phyloP scores from a whole-genome alignment of 371 early-diverging fungal genomes.

The Rhizopus arrhizus region DNA sequence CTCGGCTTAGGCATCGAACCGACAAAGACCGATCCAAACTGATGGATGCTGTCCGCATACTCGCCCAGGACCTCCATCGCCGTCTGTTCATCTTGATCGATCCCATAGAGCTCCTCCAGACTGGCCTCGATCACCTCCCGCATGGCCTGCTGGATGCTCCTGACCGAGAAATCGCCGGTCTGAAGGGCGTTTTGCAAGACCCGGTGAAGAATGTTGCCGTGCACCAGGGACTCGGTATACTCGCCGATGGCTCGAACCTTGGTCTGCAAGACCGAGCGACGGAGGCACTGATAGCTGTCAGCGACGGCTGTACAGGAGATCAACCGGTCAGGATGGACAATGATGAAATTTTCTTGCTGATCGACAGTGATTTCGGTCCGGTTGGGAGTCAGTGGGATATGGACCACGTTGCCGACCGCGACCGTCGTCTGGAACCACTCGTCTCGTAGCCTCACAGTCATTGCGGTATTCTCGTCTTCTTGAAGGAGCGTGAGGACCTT shows the following conservation, averaged over 20 bases:
- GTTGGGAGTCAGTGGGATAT: constrained; percentile 40
- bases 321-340: constrained; percentile 82
- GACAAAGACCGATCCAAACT: constrained; percentile 18
- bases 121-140: constrained; percentile 45
- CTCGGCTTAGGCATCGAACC: constrained; percentile 17
- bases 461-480: constrained; percentile 18
- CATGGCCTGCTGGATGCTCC: constrained; percentile 48
- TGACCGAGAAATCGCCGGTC: constrained; percentile 57
- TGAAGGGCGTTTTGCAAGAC: constrained; percentile 70
- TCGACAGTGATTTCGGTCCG: constrained; percentile 47
- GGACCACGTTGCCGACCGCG: constrained; percentile 53
- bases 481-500: constrained; percentile 13
- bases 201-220: constrained; percentile 83
- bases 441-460: constrained; percentile 37
- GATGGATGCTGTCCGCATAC: constrained; percentile 36
- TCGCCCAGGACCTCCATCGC: constrained; percentile 48
- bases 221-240: constrained; percentile 62
- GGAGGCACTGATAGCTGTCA: constrained; percentile 73
- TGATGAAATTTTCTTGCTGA: constrained; percentile 52
- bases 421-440: constrained; percentile 51
- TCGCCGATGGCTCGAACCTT: constrained; percentile 57
- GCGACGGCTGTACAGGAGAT: constrained; percentile 78
- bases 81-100: constrained; percentile 60
- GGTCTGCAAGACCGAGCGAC: constrained; percentile 75
- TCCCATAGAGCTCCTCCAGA: constrained; percentile 66